Percentiles rank a stretch among this genome's conserved stretches.
These are phyloP conservation scores for Sungouiozyma intestinalis DNA, from an alignment of 805 yeast species.

Conservation along the genomic window DNA sequence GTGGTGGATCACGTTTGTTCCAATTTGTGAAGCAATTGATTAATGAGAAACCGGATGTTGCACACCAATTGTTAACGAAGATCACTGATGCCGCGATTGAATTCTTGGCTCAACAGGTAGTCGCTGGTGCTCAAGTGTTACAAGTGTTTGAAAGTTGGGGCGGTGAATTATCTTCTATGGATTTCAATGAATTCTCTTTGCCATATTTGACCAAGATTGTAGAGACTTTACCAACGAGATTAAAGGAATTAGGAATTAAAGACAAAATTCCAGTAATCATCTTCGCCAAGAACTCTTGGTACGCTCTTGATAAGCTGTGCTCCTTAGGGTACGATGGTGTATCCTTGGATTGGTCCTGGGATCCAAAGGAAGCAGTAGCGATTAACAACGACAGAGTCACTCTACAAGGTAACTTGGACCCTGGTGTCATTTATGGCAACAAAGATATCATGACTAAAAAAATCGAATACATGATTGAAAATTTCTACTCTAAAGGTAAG, in stretches of 20 bases:
- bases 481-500: constrained; percentile 90
- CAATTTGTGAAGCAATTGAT: constrained; percentile 90
- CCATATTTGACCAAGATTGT: constrained; percentile 80
- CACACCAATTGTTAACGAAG: constrained; percentile 62
- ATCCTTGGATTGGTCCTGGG: constrained; percentile 88
- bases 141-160: constrained; percentile 98
- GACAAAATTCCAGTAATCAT: constrained; percentile 79
- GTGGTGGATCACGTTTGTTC: constrained; percentile 89
- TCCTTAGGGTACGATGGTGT: constrained; percentile 73
- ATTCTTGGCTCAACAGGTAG: constrained; percentile 86
- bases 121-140: constrained; percentile 96
- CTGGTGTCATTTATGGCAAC: constrained; percentile 88
- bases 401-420: constrained; percentile 92
- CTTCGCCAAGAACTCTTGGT: constrained; percentile 96
- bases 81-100: constrained; percentile 85
- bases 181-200: constrained; percentile 77
- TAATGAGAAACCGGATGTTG: constrained; percentile 61
- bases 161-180: constrained; percentile 86
- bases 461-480: constrained; percentile 70
- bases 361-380: constrained; percentile 75
- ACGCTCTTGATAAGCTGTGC: constrained; percentile 79
- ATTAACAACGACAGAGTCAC: constrained; percentile 66
- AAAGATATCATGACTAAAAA: constrained; percentile 68
- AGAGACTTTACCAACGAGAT: constrained; percentile 52
- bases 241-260: constrained; percentile 56